A percentile compares a stretch with the other conserved stretches of the same genome.
phyloP scores from a whole-genome alignment of 2,329 filamentous ascomycete species.

The Arthroderma uncinatum region DNA sequence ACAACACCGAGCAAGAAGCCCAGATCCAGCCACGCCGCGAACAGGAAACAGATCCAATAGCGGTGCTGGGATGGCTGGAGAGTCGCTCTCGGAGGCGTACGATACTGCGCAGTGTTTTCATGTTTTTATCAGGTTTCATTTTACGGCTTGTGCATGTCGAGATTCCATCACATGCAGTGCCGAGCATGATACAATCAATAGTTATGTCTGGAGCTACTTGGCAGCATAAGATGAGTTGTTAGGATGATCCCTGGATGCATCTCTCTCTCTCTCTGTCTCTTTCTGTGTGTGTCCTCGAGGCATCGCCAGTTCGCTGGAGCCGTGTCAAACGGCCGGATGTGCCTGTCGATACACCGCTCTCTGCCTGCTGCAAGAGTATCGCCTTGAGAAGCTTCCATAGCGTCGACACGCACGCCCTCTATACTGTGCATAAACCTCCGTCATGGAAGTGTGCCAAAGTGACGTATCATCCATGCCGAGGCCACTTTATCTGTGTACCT shows the following conservation, averaged over 20 bases:
- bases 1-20: too few relatives aligned
- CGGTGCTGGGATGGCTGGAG: too few relatives aligned
- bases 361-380: too few relatives aligned
- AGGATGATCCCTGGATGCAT: not conserved
- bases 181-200: constrained; percentile 2
- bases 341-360: too few relatives aligned
- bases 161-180: not conserved
- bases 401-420: too few relatives aligned
- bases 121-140: not conserved
- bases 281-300: not conserved
- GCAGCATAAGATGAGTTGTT: not conserved
- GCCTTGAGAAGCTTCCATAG: not conserved
- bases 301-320: not conserved
- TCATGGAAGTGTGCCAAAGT: not conserved
- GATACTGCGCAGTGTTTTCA: not conserved
- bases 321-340: too few relatives aligned
- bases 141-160: not conserved
- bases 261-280: not conserved
- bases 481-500: not conserved
- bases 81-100: too few relatives aligned
- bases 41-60: too few relatives aligned
- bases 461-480: not conserved
- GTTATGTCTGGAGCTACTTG: constrained; percentile 1
- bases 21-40: too few relatives aligned
- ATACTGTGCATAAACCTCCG: not conserved